Evolutionary conservation across 495 filamentous ascomycete genomes (phyloP), one percentile per base, ranked within the genome.

Genomic region (Thozetella sp.): DNA sequence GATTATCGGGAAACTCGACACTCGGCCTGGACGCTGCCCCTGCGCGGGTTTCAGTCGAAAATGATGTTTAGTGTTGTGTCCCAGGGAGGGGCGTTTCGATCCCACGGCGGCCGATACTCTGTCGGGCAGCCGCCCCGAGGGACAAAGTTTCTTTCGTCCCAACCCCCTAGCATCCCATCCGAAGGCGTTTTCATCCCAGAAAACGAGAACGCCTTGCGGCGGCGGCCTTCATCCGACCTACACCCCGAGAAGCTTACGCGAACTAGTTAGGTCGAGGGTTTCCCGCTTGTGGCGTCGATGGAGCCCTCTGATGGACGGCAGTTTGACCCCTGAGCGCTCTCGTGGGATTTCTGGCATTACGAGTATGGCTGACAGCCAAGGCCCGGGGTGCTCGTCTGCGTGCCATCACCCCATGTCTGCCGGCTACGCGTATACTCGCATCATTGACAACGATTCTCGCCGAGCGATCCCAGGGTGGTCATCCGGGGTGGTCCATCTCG

Each of bases 171-270:
- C 43, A 19, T n/a, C 30, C 30, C 30, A 17, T 37, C 12, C 3
- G 43, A n/a, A 10, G 43, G 43, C 6, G 12, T 48, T 20, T 15
- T 48, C 43, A 19, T 48, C 43, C n/a, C 43, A 48, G 20, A 20
- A 48, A 15, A 9, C 11, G 3, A 15, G 43, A 48, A 9, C 3
- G 43, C 9, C 4, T 48, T 48, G n/a, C 43, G 11, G n/a, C 4
- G 43, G 43, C n/a, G 43, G n/a, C n/a, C n/a, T 48, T 48, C 43
- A 19, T 48, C 43, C n/a, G 43, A 48, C 43, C 20, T n/a, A n/a
- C n/a, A n/a, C n/a, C n/a, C n/a, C n/a, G n/a, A n/a, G n/a, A n/a
- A n/a, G n/a, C n/a, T n/a, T n/a, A n/a, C n/a, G n/a, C n/a, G n/a
- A n/a, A n/a, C n/a, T n/a, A n/a, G n/a, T n/a, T n/a, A n/a, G n/a